Base-by-base conservation (phyloP, 73 alveolate genomes). In the Paraurostyla sp. region DNA sequence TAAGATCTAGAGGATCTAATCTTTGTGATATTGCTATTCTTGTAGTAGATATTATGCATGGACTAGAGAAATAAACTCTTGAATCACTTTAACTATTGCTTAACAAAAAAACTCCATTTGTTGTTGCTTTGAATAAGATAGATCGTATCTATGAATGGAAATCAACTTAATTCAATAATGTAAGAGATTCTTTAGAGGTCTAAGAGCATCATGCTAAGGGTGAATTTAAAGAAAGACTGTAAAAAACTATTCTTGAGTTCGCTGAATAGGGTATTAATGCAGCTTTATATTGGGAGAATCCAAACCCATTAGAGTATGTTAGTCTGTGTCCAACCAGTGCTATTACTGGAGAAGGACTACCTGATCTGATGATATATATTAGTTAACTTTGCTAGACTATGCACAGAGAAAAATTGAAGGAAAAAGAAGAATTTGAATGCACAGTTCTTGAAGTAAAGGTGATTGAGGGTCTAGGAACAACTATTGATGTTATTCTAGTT, bases 341-440 rank as follows among this genome's bases (percentile, higher is more conserved):
- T 11, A 93, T 96, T 36, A 99, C 99, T 0, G 99, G 99, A 49
- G 99, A 99, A 87, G 99, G 99, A 25, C 93, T 99, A 41, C 99
- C 99, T 16, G 99, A 99, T 90, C 86, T 99, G 65, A 58, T 99
- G 90, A 97, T 98, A 42, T 93, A 97, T 82, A 83, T 99, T 71
- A 94, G 95, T 29, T 95, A 97, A 87, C 85, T 89, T 78, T 95
- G 99, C 18, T 95, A 97, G 69, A 91, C 92, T 35, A 92, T 38
- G 60, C 68, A 96, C 92, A 68, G 91, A 80, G 92, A 71, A 27
- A 91, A 95, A 75, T 93, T 98, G 15, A 57, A 71, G 43, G 92
- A 84, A 25, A 96, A 92, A 85, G 98, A 97, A 27, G 97, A 96
- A 80, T 95, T 97, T 82, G 95, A 96, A 88, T 97, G 99, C 71